Evolutionary conservation across 495 filamentous ascomycete species (phyloP).

Genomic region (Xylaria nigripes): DNA sequence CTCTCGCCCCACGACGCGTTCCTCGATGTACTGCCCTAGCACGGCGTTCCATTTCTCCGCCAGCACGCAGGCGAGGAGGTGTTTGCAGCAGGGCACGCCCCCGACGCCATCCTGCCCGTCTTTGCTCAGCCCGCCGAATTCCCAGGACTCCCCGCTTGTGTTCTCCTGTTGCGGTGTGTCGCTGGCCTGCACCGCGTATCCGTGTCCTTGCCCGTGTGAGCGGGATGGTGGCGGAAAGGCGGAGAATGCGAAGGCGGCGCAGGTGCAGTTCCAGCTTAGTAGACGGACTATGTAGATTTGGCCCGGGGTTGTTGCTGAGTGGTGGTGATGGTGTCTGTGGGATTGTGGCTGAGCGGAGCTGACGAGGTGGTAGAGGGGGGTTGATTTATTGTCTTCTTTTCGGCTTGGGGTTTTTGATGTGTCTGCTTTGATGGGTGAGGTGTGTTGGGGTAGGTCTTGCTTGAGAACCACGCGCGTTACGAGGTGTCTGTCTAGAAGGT

Average conservation of each 20-base stretch:
- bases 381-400: not conserved
- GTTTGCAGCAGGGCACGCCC: slow-evolving; percentile 70
- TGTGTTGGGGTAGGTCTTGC: slow-evolving; percentile 18
- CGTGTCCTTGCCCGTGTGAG: too few species aligned
- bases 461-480: slow-evolving; percentile 39
- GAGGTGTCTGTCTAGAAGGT: slow-evolving; percentile 67
- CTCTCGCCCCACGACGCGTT: slow-evolving; percentile 47
- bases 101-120: slow-evolving; percentile 19
- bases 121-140: slow-evolving; percentile 34
- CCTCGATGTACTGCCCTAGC: slow-evolving; percentile 47
- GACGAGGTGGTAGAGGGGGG: slow-evolving; percentile 30
- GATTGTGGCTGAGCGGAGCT: slow-evolving; percentile 26
- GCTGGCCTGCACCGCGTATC: not conserved
- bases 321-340: slow-evolving; percentile 16
- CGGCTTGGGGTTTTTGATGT: not conserved
- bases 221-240: slow-evolving; percentile 56
- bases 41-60: slow-evolving; percentile 55
- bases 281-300: slow-evolving; percentile 61
- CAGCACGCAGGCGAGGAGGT: slow-evolving; percentile 76
- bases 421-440: not conserved
- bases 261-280: slow-evolving; percentile 81
- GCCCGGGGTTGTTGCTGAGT: slow-evolving; percentile 11
- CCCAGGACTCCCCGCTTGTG: slow-evolving; percentile 15
- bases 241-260: slow-evolving; percentile 69
- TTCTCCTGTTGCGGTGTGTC: not conserved